A percentile compares a stretch with the other conserved stretches of the same genome.
phyloP scores from a whole-genome alignment of 805 yeast species.

The Myxozyma lipomycoides region DNA sequence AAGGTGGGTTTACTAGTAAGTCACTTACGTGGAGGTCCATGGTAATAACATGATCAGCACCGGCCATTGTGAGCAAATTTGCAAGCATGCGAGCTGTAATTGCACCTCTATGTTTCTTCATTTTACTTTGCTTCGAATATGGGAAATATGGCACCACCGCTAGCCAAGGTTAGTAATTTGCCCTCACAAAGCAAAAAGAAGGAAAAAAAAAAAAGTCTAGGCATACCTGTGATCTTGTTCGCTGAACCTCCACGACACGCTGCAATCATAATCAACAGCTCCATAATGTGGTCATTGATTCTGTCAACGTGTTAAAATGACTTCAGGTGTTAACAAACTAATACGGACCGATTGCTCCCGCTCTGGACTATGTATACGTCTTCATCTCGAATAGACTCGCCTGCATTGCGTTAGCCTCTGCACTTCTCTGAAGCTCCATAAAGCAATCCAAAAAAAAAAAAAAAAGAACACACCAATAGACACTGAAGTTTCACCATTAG shows the following conservation, averaged over 20 bases:
- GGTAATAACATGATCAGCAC: slow-evolving; percentile 97
- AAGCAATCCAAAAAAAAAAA: not conserved
- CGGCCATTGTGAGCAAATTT: slow-evolving; percentile 91
- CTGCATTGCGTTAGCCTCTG: not conserved
- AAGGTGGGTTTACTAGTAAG: too few relatives aligned
- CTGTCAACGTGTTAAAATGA: slow-evolving; percentile 24
- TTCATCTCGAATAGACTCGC: slow-evolving; percentile 73
- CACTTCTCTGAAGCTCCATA: not conserved
- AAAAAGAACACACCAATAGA: slow-evolving; percentile 61
- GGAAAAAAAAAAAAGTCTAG: not conserved
- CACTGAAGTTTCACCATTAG: slow-evolving; percentile 98
- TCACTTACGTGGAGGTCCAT: slow-evolving; percentile 76
- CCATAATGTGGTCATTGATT: slow-evolving; percentile 94
- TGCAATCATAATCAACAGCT: slow-evolving; percentile 81
- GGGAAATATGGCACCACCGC: slow-evolving; percentile 98
- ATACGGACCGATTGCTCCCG: slow-evolving; percentile 23
- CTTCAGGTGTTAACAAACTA: slow-evolving; percentile 47
- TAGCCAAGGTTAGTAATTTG: not conserved
- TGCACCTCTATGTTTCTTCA: slow-evolving; percentile 99
- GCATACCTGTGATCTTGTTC: slow-evolving; percentile 65
- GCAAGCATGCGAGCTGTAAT: slow-evolving; percentile 98
- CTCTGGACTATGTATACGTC: slow-evolving; percentile 44
- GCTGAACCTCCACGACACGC: slow-evolving; percentile 99
- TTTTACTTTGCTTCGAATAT: slow-evolving; percentile 92
- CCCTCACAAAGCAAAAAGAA: not conserved